phyloP scores from a whole-genome alignment of 2,329 filamentous ascomycete genomes.

The Colletotrichum chrysophilum region DNA sequence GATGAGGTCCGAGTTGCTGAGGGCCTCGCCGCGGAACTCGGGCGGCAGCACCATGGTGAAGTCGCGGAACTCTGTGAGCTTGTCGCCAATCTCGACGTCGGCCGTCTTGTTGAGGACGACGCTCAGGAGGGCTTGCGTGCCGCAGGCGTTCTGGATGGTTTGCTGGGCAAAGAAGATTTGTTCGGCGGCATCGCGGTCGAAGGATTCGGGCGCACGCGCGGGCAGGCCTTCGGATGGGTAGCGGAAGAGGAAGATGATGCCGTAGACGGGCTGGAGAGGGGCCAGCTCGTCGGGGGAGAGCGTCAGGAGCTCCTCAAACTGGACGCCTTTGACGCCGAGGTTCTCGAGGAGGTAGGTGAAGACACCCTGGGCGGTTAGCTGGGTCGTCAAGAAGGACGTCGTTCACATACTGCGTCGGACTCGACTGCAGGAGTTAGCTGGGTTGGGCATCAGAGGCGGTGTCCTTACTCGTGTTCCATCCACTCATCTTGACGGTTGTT shows the following conservation, averaged over 20 bases:
- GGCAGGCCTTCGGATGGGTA: slow-evolving; percentile 76
- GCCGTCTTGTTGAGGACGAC: slow-evolving; percentile 86
- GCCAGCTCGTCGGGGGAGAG: slow-evolving; percentile 79
- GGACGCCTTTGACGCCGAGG: slow-evolving; percentile 89
- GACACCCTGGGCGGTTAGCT: slow-evolving; percentile 67
- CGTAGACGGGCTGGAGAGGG: slow-evolving; percentile 80
- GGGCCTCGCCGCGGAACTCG: slow-evolving; percentile 68
- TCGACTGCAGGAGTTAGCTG: slow-evolving; percentile 62
- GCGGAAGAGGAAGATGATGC: slow-evolving; percentile 99
- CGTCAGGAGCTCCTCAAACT: slow-evolving; percentile 95
- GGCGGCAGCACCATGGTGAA: slow-evolving; percentile 86
- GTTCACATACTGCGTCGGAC: slow-evolving; percentile 80
- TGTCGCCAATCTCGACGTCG: slow-evolving; percentile 73
- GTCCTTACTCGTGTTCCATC: slow-evolving; percentile 87
- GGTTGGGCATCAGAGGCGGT: background rate
- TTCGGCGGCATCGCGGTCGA: slow-evolving; percentile 77
- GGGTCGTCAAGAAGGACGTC: background rate
- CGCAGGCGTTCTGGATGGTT: slow-evolving; percentile 98
- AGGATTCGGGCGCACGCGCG: slow-evolving; percentile 45
- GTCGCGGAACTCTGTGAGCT: slow-evolving; percentile 80
- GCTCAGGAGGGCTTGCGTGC: slow-evolving; percentile 91
- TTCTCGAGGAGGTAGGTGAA: slow-evolving; percentile 95
- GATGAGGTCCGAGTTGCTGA: slow-evolving; percentile 70
- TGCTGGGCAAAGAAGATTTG: slow-evolving; percentile 93
- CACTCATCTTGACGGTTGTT: slow-evolving; percentile 62